These are phyloP conservation scores for Evernia prunastri DNA, from an alignment of 495 filamentous ascomycete species.

Conservation along the genomic window DNA sequence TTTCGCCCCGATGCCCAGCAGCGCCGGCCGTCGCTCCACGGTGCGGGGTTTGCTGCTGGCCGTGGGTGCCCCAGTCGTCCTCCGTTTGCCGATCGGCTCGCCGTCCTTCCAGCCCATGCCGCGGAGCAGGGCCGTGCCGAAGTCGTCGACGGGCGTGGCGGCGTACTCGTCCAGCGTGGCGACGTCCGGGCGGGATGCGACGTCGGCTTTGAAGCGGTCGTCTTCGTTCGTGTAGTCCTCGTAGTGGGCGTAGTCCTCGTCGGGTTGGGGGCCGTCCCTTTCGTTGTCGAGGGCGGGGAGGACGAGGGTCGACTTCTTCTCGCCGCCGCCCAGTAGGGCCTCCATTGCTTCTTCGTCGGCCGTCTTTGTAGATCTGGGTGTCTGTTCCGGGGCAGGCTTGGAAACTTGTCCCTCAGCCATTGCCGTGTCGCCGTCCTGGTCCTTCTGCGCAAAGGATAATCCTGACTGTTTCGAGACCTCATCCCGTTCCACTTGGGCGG, in stretches of 20 bases:
- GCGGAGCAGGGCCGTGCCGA: slow-evolving; percentile 77
- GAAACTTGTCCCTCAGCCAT: slow-evolving; percentile 32
- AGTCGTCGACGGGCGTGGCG: slow-evolving; percentile 85
- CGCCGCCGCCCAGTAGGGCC: slow-evolving; percentile 60
- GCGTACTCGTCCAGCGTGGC: slow-evolving; percentile 80
- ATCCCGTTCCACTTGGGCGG: slow-evolving; percentile 33
- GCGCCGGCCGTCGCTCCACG: slow-evolving; percentile 62
- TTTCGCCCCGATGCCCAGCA: slow-evolving; percentile 81
- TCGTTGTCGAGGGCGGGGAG: slow-evolving; percentile 42
- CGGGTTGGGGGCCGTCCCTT: slow-evolving; percentile 29
- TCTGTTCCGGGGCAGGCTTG: slow-evolving; percentile 12
- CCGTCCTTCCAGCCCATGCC: slow-evolving; percentile 96
- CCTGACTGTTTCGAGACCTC: slow-evolving; percentile 41
- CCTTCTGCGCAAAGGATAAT: slow-evolving; percentile 39
- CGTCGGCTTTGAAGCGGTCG: slow-evolving; percentile 60
- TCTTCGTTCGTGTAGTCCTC: slow-evolving; percentile 47
- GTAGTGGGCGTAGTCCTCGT: slow-evolving; percentile 28
- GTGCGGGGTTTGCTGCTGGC: slow-evolving; percentile 39
- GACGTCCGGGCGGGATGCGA: slow-evolving; percentile 64
- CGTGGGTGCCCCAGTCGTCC: slow-evolving; percentile 36
- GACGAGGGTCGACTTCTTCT: slow-evolving; percentile 51
- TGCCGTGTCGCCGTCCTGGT: slow-evolving; percentile 27
- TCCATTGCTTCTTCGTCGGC: slow-evolving; percentile 71
- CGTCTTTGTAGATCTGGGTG: slow-evolving; percentile 5
- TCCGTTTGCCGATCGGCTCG: slow-evolving; percentile 56